Base-by-base conservation (phyloP, 176 grass and related monocot species). In the Avena eriantha region DNA sequence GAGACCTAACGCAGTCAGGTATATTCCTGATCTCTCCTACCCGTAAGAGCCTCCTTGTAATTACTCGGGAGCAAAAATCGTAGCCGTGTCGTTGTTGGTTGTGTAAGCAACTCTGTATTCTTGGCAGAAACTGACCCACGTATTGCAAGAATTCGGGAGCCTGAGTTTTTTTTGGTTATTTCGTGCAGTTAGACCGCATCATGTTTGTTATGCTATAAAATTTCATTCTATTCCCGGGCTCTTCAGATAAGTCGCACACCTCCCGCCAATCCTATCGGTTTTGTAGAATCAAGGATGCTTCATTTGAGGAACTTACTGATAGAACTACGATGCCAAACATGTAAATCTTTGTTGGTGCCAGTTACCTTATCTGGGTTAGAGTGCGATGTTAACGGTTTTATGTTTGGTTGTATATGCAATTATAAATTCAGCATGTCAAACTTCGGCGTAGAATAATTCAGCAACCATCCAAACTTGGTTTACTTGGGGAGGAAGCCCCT, bases 1-100 rank as follows among this genome's bases (percentile, higher is more conserved):
- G 4, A 64, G 89, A 57, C 64, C 84, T 17, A 98, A 95, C 86
- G 93, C 91, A 7, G 76, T 95, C 69, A 93, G 95, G 95, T 95
- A 45, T 50, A 51, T 66, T 13, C 46, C 49, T 14, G 43, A 2
- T 55, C 45, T 9, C 68, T 58, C n/a, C 2, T 17, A 55, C 9
- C 59, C 46, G 6, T 33, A 17, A 6, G 10, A 60, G 14, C 41
- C 43, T 54, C 47, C 16, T 10, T 19, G 22, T 3, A 26, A 49
- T 16, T 31, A 66, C 13, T 7, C 69, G 36, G 69, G 14, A 10
- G 48, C 53, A 22, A 18, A 39, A 50, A 12, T 36, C 0, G 3
- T 39, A 9, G 24, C 26, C 34, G 61, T 69, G n/a, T 73, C 13
- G 14, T 69, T 69, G 31, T 36, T 21, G 66, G 9, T 36, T 69